Evolutionary conservation across 306 rosid species (phyloP).

Genomic region (Fragaria nilgerrensis): DNA sequence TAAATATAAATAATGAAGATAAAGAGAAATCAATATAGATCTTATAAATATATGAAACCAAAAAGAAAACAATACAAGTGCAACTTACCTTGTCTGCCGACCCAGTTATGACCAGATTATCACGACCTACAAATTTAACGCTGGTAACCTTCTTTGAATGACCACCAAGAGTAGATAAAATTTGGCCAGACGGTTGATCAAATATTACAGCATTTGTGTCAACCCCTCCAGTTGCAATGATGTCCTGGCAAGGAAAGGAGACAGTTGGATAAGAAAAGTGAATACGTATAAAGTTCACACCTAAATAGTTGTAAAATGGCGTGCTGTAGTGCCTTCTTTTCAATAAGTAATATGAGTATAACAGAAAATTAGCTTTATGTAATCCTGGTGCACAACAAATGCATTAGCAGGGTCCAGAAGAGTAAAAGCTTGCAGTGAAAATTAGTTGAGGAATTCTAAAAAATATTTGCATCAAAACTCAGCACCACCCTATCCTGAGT

Average conservation of each 20-base stretch:
- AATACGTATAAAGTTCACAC: conserved; percentile 4
- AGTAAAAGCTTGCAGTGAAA: neutral
- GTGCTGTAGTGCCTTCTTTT: neutral
- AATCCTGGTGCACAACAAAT: neutral
- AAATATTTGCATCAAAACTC: neutral
- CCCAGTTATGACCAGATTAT: conserved; percentile 66
- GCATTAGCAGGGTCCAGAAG: neutral
- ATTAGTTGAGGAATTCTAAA: neutral
- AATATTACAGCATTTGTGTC: conserved; percentile 94
- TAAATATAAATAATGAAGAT: neutral
- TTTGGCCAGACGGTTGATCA: conserved; percentile 87
- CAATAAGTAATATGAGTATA: neutral
- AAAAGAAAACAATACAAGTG: neutral
- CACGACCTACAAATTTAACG: conserved; percentile 78
- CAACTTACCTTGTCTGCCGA: conserved; percentile 84
- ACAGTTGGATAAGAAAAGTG: conserved; percentile 8
- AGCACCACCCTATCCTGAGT: neutral
- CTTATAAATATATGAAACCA: neutral
- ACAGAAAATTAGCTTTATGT: neutral
- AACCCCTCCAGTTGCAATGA: conserved; percentile 90
- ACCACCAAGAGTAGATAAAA: conserved; percentile 86
- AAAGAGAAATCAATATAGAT: neutral
- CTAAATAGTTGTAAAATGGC: conserved; percentile 2
- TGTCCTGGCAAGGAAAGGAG: conserved; percentile 47
- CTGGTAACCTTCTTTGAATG: conserved; percentile 97